Conservation (phyloP, 768 basidiomycete genomes). For the Mrakia hoshinonis region DNA sequence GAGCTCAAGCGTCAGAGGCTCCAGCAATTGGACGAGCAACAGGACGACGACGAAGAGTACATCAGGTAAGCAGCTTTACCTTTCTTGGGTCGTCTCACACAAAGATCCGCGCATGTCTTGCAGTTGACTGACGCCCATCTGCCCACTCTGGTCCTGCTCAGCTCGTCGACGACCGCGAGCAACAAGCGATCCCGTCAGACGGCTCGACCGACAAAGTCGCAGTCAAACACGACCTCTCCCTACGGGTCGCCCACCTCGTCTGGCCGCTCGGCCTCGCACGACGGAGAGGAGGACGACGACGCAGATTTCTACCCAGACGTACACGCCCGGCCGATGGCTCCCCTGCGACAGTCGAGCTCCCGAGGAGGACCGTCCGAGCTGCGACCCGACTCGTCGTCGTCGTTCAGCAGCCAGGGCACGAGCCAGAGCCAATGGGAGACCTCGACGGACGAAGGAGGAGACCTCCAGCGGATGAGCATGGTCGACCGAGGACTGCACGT, state of each 20-base stretch:
- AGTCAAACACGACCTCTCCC: not conserved
- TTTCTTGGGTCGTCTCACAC: not conserved
- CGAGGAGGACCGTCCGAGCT: not conserved
- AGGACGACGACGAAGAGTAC: conserved; percentile 2
- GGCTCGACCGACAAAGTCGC: not conserved
- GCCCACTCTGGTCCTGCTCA: no score
- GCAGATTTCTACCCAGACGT: not conserved
- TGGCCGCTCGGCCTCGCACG: not conserved
- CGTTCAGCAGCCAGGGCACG: not conserved
- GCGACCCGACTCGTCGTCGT: not conserved
- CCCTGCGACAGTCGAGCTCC: not conserved
- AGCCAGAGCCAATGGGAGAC: not conserved
- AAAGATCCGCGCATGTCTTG: no score
- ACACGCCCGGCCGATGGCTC: not conserved
- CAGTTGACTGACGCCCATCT: no score
- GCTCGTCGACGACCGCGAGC: not conserved
- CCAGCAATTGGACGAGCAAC: not conserved
- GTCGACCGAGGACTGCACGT: conserved; percentile 1
- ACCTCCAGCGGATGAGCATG: not conserved
- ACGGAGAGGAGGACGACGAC: not conserved
- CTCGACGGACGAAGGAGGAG: not conserved
- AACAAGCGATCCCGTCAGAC: not conserved
- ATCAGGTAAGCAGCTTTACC: not conserved
- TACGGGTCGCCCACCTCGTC: not conserved
- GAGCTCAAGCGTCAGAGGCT: not conserved